Evolutionary conservation across 2,329 filamentous ascomycete genomes (phyloP), one percentile per base, ranked within the genome.

Genomic region (Penicillium sp.): DNA sequence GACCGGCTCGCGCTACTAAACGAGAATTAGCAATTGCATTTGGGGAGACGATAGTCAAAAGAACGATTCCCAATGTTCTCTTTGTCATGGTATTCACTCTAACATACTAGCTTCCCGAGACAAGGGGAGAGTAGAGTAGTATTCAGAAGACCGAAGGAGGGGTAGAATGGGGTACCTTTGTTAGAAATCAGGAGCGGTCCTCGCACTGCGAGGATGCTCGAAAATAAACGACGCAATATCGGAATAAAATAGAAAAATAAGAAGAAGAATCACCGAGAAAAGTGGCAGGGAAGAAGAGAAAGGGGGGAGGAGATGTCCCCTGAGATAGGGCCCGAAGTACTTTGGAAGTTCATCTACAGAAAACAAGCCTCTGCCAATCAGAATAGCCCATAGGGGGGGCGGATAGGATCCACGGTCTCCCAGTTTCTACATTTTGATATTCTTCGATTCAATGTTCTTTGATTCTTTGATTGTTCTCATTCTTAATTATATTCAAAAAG

Each of bases 121-220:
- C 16, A 29, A 27, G 27, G 21, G 29, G 44, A 41, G 16, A 47
- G 31, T 29, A 29, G 46, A 41, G 45, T 42, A 16, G 46, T 53
- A 42, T 56, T 42, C 40, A 52, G 44, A 16, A 27, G 23, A 32
- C 46, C 57, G 29, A 49, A 46, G 40, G 50, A 51, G 50, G 40
- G 47, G 45, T 54, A 55, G 37, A 25, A 27, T n/a, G 10, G 10
- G 21, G 50, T 50, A 52, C 58, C 59, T 50, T 52, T 48, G 49
- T 46, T 34, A 16, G 6, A 13, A 39, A 52, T 44, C 21, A 52
- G 45, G 58, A 64, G 57, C 58, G 38, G 60, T 48, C 61, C 63
- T 64, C 63, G 61, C 63, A 59, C 60, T 59, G 63, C 61, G 63
- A 65, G 62, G 61, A 60, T 49, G 62, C 60, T 60, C 56, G 46